These are phyloP conservation scores for Nowakowskiella sp. DNA, from an alignment of 192 early-diverging fungal species.

Conservation along the genomic window DNA sequence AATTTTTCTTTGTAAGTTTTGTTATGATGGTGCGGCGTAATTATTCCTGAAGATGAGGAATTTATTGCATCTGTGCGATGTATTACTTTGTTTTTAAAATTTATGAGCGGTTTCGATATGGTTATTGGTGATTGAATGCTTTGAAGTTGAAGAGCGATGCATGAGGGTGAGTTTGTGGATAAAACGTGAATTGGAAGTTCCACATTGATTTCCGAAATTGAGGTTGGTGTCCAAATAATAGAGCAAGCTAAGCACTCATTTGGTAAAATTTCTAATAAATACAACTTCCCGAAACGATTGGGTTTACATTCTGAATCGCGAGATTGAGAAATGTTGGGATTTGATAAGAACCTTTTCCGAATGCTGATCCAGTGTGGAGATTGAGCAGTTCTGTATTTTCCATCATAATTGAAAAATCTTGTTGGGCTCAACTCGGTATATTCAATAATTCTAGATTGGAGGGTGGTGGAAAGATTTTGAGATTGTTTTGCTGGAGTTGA, in stretches of 20 bases:
- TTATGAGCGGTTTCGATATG: slow-evolving; percentile 20
- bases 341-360: neutral
- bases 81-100: slow-evolving; percentile 42
- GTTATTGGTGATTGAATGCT: slow-evolving; percentile 30
- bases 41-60: too few species aligned
- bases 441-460: too few species aligned
- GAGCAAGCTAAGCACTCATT: slow-evolving; percentile 16
- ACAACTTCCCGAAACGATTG: slow-evolving; percentile 18
- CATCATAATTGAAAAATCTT: too few species aligned
- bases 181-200: slow-evolving; percentile 22
- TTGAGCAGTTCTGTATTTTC: too few species aligned
- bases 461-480: too few species aligned
- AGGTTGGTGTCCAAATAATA: slow-evolving; percentile 20
- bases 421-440: too few species aligned
- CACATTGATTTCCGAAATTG: slow-evolving; percentile 8
- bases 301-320: neutral
- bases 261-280: slow-evolving; percentile 25
- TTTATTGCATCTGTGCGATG: slow-evolving; percentile 17
- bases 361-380: neutral
- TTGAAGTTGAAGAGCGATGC: slow-evolving; percentile 14
- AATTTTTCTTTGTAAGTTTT: slow-evolving; percentile 26
- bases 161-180: neutral
- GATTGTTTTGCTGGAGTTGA: too few species aligned
- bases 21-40: too few species aligned
- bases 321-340: neutral